Base-by-base conservation (phyloP, 495 filamentous ascomycete genomes). In the Oleoguttula mirabilis region DNA sequence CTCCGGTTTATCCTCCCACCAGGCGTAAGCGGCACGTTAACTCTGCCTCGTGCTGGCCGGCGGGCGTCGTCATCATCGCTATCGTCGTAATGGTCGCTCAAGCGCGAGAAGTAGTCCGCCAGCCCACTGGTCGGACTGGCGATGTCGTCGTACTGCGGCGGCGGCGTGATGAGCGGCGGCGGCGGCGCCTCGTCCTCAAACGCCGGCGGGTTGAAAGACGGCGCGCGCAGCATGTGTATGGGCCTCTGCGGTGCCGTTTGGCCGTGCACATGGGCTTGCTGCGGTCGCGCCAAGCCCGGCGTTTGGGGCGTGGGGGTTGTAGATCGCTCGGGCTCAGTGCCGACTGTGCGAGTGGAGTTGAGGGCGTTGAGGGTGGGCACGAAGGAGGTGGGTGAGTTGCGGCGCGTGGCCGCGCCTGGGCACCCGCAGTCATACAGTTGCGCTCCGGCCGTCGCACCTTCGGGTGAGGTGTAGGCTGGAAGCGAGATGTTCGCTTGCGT, bases 121-220 rank as follows among this genome's bases (percentile, higher is more conserved):
- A 98, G 64, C 0, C 84, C 77, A 77, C n/a, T n/a, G 6, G 41
- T 84, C 71, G 27, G 63, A 20, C 80, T 82, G n/a, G 94, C 76
- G 37, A 96, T 80, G 20, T 67, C 66, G 14, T 88, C 84, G 49
- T 98, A 98, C 39, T 80, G 77, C 0, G 90, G 90, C 2, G 90
- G 90, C 1, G 88, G 88, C 0, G 87, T 93, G 41, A 84, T 61
- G 24, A 90, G 57, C 2, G 79, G 80, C 33, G 83, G 92, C 2
- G 88, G 87, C n/a, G 88, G 82, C 12, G 78, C 71, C 7, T 93
- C 80, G 14, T 82, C 83, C 43, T 94, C 83, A 51, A 96, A 98
- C 0, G 88, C 71, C 0, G 90, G 90, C 1, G 90, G 90, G 36
- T 88, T 86, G 58, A 81, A 92, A 0, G 84, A 90, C 0, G 92